Base-by-base conservation (phyloP, 805 yeast species). In the Suhomyces xylopsoci region DNA sequence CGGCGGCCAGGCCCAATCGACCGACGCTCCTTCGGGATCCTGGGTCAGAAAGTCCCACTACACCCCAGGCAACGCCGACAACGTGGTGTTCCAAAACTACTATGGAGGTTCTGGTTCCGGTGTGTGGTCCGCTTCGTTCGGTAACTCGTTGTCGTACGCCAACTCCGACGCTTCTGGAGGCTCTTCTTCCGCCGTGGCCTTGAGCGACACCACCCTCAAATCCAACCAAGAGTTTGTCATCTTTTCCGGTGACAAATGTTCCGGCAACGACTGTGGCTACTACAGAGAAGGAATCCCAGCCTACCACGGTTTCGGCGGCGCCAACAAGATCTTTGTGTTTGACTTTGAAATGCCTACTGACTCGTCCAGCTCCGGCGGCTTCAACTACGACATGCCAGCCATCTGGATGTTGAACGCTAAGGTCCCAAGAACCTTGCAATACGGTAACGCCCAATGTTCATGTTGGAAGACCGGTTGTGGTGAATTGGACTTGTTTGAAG, bases 391-490 rank as follows among this genome's bases (percentile, higher is more conserved):
- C 72, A 93, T 94, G 98, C 99, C 99, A 60, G 98, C 99, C 57
- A 81, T 92, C 63, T 92, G 98, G 98, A 78, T 92, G 71, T 83
- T 92, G 70, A 92, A 92, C 71, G 97, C 97, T 57, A 88, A 89
- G 79, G 86, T 92, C 67, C 97, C 99, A 75, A 90, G 99, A 81
- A 92, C 97, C 61, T 75, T 85, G 65, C 98, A 94, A 77, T 94
- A 94, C 75, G 97, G 97, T 70, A 77, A 77, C 55, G 69, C 85
- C 24, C 68, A 81, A 19, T 94, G 98, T 80, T 90, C 97, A 36
- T 94, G 99, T 82, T 94, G 99, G 99, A 64, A 81, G 50, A 81
- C 96, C 51, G 98, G 98, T 56, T 94, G 99, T 77, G 99, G 99
- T 78, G 99, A 94, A 80, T 79, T 94, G 64, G 99, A 94, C 75